phyloP scores from a whole-genome alignment of 2,329 filamentous ascomycete genomes.

The Xylariaceae sp. region DNA sequence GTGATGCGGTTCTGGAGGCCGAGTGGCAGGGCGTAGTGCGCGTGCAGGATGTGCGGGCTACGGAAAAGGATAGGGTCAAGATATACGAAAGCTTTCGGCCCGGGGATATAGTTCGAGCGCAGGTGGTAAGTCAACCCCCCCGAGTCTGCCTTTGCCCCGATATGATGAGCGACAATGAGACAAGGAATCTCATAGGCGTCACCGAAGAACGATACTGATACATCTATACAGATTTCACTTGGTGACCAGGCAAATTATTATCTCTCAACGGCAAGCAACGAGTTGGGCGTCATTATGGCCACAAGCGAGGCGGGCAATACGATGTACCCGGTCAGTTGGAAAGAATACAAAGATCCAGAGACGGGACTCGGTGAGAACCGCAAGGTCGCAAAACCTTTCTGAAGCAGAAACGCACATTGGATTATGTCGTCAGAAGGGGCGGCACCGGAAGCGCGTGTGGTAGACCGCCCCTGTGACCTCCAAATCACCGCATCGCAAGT shows the following conservation, averaged over 20 bases:
- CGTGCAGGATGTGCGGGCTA: conserved; percentile 86
- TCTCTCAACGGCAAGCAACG: conserved; percentile 85
- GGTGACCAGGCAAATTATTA: conserved; percentile 96
- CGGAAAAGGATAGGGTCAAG: conserved; percentile 92
- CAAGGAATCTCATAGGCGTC: too few species aligned
- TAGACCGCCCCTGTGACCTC: too few species aligned
- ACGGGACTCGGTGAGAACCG: conserved; percentile 73
- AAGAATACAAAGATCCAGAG: conserved; percentile 81
- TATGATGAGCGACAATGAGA: too few species aligned
- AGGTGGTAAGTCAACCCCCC: conserved; percentile 57
- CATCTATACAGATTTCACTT: conserved; percentile 62
- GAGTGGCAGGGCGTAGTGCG: conserved; percentile 84
- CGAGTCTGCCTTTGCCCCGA: too few species aligned
- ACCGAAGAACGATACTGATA: background rate
- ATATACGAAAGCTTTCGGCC: conserved; percentile 89
- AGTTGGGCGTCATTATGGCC: conserved; percentile 90
- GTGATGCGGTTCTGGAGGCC: conserved; percentile 63
- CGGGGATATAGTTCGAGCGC: conserved; percentile 83
- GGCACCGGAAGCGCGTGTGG: too few species aligned
- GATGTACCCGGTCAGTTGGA: conserved; percentile 94
- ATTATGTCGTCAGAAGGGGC: too few species aligned
- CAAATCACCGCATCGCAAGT: too few species aligned
- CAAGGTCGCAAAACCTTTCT: conserved; percentile 93
- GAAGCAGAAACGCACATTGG: conserved; percentile 29
- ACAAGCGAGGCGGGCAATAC: conserved; percentile 81